Conservation (phyloP, 129 eudicot genomes). For the Glebionis coronaria region DNA sequence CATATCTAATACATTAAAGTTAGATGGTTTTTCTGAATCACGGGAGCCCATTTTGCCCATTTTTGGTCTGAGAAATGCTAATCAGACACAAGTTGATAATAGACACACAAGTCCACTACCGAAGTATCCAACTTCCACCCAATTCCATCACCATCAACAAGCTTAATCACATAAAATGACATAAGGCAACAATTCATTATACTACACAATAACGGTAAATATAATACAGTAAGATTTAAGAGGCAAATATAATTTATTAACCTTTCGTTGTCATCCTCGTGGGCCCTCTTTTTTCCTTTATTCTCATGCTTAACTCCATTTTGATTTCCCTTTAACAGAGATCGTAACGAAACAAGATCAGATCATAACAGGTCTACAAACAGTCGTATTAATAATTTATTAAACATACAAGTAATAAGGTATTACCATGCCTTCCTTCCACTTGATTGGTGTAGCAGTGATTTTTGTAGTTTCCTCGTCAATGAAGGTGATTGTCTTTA, state of each 20-base stretch:
- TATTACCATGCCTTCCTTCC: constrained; percentile 92
- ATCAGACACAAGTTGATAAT: background rate
- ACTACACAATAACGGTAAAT: background rate
- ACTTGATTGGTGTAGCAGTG: constrained; percentile 75
- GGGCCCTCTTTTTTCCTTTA: constrained; percentile 83
- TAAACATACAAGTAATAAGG: constrained; percentile 1
- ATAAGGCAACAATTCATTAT: background rate
- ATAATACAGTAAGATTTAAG: background rate
- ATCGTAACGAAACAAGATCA: constrained; percentile 5
- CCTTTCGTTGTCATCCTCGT: constrained; percentile 87
- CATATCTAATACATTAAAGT: background rate
- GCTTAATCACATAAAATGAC: background rate
- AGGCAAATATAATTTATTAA: constrained; percentile 9
- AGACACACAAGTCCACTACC: background rate
- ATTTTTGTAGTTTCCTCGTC: constrained; percentile 77
- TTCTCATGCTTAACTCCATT: constrained; percentile 72
- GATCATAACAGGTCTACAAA: background rate
- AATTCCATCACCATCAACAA: background rate
- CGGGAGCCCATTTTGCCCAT: background rate
- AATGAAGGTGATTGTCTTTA: constrained; percentile 72
- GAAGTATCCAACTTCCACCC: background rate
- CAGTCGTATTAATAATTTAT: background rate
- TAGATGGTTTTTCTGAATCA: background rate
- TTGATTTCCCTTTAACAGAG: constrained; percentile 52
- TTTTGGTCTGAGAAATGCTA: background rate